These are phyloP conservation scores for Coriaria nepalensis DNA, from an alignment of 306 rosid genomes.

Conservation along the genomic window DNA sequence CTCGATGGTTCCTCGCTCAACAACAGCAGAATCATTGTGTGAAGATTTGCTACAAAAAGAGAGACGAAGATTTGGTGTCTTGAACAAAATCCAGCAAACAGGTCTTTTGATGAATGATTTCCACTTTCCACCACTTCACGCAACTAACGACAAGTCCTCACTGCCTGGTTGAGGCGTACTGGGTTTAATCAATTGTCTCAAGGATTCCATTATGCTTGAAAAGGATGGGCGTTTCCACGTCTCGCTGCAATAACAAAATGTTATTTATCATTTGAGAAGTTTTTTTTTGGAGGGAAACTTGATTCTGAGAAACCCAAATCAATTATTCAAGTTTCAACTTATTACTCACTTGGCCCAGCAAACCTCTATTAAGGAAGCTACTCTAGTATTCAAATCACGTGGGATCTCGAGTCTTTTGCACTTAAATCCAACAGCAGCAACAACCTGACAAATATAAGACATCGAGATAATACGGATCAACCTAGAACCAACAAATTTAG, in stretches of 20 bases:
- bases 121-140: constrained; percentile 30
- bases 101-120: too few relatives aligned
- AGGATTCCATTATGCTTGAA: constrained; percentile 71
- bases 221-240: constrained; percentile 96
- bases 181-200: constrained; percentile 66
- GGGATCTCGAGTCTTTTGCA: constrained; percentile 88
- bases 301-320: constrained; percentile 1
- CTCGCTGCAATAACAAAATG: constrained; percentile 52
- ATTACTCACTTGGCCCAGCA: constrained; percentile 94
- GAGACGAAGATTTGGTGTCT: too few relatives aligned
- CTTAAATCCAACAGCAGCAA: constrained; percentile 93
- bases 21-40: too few relatives aligned
- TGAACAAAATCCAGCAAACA: too few relatives aligned
- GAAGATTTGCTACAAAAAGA: too few relatives aligned
- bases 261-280: background rate
- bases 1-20: too few relatives aligned
- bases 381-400: constrained; percentile 53
- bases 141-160: constrained; percentile 33
- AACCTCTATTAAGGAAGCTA: constrained; percentile 73
- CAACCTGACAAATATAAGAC: constrained; percentile 46
- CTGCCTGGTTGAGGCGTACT: constrained; percentile 57
- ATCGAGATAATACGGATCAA: constrained; percentile 3
- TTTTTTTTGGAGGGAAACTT: background rate
- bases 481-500: background rate
- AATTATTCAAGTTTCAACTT: constrained; percentile 3